Base-by-base conservation (phyloP, 1,139 yeast species). In the Scheffersomyces quercinus region DNA sequence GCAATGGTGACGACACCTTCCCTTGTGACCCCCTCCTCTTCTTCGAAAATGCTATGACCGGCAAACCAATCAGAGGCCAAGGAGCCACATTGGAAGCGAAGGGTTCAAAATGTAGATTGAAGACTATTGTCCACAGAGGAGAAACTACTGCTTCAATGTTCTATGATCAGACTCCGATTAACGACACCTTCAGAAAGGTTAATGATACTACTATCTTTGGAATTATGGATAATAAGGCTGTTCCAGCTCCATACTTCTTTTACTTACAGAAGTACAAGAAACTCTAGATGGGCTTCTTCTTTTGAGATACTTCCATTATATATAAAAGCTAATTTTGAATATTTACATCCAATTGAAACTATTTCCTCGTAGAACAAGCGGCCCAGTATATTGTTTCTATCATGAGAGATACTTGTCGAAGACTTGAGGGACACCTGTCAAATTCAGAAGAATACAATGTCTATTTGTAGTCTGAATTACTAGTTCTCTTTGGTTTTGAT, bases 141-240 rank as follows among this genome's bases (percentile, higher is more conserved):
- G 30, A 20, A 4, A 28, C 37, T 12, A 39, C 42, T 11, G 39
- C 34, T n/a, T 39, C 42, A 11, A 39, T 39, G 42, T 39, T 39
- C 35, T 39, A 39, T 13, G 42, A 39, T 12, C 34, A 39, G 28
- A 24, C 16, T 16, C 42, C 42, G 28, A 28, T 35, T 16, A 39
- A 39, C 35, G 42, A 39, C 14, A 35, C 42, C 9, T 39, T 39
- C 34, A 39, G 36, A 31, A 39, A 39, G 28, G 42, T 39, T 10
- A 39, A 39, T 35, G 39, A 39, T 7, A 36, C 35, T 20, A 39
- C 42, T 9, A 15, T 36, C 30, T 39, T 28, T 16, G 42, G 42
- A 11, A 13, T 40, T 32, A 36, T 31, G 35, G 35, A 31, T 20
- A 15, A 31, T 20, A 31, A 31, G 35, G 35, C 15, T 2, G 35